Conservation (phyloP, 1,284 basidiomycete genomes). For the Cerioporus squamosus region DNA sequence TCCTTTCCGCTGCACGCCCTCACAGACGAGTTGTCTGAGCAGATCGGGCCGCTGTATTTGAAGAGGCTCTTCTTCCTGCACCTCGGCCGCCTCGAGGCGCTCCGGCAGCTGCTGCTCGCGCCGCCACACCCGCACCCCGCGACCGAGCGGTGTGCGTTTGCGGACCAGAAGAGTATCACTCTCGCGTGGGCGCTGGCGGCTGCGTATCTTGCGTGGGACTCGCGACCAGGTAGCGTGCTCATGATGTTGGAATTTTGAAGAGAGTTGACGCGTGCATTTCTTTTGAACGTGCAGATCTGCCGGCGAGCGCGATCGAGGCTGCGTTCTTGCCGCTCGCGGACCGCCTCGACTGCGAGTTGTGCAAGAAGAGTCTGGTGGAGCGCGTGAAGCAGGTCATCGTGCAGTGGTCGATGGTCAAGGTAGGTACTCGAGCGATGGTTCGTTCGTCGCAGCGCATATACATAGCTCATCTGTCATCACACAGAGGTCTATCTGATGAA, state of each 20-base stretch:
- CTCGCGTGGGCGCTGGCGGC: conserved; percentile 43
- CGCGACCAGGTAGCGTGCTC: conserved; percentile 33
- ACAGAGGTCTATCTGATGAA: no score
- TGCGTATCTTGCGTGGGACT: conserved; percentile 44
- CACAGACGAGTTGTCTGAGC: conserved; percentile 34
- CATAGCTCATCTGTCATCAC: no score
- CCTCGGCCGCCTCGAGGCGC: conserved; percentile 41
- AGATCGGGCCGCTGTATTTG: conserved; percentile 40
- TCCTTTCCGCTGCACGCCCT: conserved; percentile 35
- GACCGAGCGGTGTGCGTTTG: conserved; percentile 37
- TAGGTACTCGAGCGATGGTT: conserved; percentile 34
- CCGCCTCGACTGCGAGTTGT: conserved; percentile 47
- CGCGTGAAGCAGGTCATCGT: conserved; percentile 69
- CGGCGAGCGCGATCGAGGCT: conserved; percentile 32
- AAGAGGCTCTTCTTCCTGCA: conserved; percentile 45
- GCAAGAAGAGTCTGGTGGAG: conserved; percentile 59
- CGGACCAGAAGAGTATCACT: conserved; percentile 43
- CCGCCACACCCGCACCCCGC: conserved; percentile 42
- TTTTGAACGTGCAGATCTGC: conserved; percentile 40
- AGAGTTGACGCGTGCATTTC: no score
- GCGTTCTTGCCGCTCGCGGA: conserved; percentile 38
- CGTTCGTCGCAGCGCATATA: no score
- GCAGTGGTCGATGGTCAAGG: conserved; percentile 81
- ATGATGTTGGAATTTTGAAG: neutral
- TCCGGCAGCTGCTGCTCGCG: conserved; percentile 40